phyloP scores from a whole-genome alignment of 2,329 filamentous ascomycete species.

The Colletotrichum agaves region DNA sequence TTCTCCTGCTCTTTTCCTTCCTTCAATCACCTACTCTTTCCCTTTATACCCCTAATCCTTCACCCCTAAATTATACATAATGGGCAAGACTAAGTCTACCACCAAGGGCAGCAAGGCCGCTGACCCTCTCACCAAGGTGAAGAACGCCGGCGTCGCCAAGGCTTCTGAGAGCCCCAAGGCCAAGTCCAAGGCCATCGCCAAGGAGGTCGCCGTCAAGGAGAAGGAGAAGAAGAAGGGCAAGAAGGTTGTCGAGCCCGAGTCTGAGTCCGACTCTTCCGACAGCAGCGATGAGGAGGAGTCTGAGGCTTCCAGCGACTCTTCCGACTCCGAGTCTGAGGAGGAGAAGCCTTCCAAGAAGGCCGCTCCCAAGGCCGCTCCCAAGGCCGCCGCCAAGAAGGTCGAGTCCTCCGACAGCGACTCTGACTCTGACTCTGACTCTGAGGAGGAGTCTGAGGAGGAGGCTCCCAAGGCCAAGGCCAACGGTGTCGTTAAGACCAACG shows the following conservation, averaged over 20 bases:
- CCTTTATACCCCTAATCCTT: constrained; percentile 2
- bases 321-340: constrained; percentile 42
- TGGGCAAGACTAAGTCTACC: constrained; percentile 75
- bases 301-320: constrained; percentile 36
- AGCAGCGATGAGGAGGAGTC: constrained; percentile 32
- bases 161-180: constrained; percentile 70
- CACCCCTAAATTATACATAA: constrained; percentile 4
- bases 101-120: constrained; percentile 60
- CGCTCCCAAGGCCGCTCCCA: constrained; percentile 37
- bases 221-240: constrained; percentile 57
- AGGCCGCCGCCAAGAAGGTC: constrained; percentile 35
- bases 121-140: constrained; percentile 65
- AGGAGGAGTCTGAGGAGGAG: constrained; percentile 52
- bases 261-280: constrained; percentile 42
- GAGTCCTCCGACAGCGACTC: constrained; percentile 34
- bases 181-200: constrained; percentile 75
- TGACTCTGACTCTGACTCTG: constrained; percentile 49
- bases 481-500: constrained; percentile 45
- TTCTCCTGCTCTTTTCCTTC: constrained; percentile 21
- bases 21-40: neutral
- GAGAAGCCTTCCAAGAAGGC: constrained; percentile 39
- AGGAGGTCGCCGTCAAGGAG: constrained; percentile 66
- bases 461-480: constrained; percentile 49
- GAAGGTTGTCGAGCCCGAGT: constrained; percentile 46
- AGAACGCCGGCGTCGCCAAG: constrained; percentile 76